Evolutionary conservation across 177 flowering plant genomes (phyloP).

Genomic region (Telopea speciosissima): DNA sequence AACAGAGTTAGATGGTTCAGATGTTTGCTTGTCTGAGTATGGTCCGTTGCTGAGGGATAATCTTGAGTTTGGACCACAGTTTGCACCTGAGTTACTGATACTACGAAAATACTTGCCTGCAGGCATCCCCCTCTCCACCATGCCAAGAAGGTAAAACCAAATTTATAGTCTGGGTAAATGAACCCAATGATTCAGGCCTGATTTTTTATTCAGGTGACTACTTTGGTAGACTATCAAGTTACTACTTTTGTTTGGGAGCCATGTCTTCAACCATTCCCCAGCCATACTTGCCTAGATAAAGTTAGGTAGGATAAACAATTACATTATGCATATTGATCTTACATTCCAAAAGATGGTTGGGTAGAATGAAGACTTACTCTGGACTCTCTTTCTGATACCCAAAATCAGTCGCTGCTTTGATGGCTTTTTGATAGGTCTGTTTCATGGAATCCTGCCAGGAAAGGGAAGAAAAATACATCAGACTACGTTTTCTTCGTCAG

Average conservation of each 20-base stretch:
- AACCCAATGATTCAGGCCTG: not conserved
- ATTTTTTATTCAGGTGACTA: not conserved
- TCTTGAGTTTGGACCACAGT: too few relatives aligned
- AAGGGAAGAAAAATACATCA: not conserved
- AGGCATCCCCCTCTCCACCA: too few relatives aligned
- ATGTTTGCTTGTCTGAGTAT: too few relatives aligned
- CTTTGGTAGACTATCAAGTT: not conserved
- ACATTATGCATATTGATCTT: not conserved
- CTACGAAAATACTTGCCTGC: too few relatives aligned
- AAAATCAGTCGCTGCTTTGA: conserved; percentile 83
- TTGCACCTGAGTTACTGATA: too few relatives aligned
- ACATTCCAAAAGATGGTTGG: not conserved
- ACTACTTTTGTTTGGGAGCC: not conserved
- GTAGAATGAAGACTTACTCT: conserved; percentile 55
- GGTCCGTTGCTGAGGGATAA: too few relatives aligned
- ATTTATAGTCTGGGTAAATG: too few relatives aligned
- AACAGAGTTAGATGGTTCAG: too few relatives aligned
- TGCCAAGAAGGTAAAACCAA: too few relatives aligned
- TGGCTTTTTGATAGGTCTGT: conserved; percentile 79
- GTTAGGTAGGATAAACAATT: not conserved
- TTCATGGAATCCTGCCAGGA: conserved; percentile 84
- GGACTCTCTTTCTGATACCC: conserved; percentile 90
- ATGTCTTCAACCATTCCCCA: not conserved
- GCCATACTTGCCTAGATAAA: not conserved
- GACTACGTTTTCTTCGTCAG: not conserved